Evolutionary conservation across 2,329 filamentous ascomycete genomes (phyloP).

Genomic region (Colletotrichum liaoningense): DNA sequence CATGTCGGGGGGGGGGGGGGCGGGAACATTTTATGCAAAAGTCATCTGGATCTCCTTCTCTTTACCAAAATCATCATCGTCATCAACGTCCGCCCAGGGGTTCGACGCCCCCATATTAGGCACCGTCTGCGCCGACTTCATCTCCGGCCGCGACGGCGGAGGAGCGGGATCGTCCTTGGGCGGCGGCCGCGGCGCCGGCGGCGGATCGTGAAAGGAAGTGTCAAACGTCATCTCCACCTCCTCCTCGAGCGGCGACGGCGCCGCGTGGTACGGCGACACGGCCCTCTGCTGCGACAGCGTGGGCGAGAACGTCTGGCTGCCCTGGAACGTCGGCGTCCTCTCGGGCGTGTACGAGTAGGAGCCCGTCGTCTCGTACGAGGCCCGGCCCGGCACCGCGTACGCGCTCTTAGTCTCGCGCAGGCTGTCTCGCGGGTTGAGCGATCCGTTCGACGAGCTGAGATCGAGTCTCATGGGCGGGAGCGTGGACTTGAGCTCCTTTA

Average conservation of each 20-base stretch:
- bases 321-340: constrained; percentile 39
- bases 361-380: constrained; percentile 39
- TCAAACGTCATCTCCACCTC: constrained; percentile 80
- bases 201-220: constrained; percentile 63
- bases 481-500: constrained; percentile 88
- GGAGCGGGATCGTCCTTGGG: constrained; percentile 43
- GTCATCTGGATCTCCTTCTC: constrained; percentile 85
- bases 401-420: constrained; percentile 61
- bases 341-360: constrained; percentile 37
- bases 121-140: constrained; percentile 59
- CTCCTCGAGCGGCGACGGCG: constrained; percentile 51
- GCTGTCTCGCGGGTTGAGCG: constrained; percentile 44
- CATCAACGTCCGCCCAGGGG: constrained; percentile 77
- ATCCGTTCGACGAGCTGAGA: constrained; percentile 50
- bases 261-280: constrained; percentile 42
- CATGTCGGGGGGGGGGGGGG: too few relatives aligned
- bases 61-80: constrained; percentile 76
- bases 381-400: constrained; percentile 46
- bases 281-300: constrained; percentile 3
- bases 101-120: constrained; percentile 65
- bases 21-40: constrained; percentile 68
- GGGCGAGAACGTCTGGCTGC: constrained; percentile 32
- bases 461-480: constrained; percentile 90
- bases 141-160: constrained; percentile 50
- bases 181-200: constrained; percentile 43